phyloP scores from a whole-genome alignment of 139 green algal species.

The Micractinium sp. region DNA sequence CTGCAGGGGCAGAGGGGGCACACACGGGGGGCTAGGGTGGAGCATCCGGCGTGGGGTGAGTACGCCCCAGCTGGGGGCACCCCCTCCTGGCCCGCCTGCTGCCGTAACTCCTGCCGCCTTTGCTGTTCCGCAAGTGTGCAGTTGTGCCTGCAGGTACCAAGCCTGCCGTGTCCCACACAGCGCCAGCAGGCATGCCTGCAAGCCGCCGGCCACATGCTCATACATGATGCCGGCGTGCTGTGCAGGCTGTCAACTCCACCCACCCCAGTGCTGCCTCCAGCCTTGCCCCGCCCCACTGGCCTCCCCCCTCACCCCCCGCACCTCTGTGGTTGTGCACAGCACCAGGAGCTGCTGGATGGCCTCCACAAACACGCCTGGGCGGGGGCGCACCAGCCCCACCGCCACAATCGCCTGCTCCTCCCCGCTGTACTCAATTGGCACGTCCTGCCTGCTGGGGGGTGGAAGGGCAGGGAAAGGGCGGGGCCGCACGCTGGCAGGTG shows the following conservation, averaged over 20 bases:
- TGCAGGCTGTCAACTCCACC: neutral
- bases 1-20: constrained; percentile 41
- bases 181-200: no score
- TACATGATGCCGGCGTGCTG: neutral
- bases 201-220: no score
- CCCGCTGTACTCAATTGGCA: constrained; percentile 87
- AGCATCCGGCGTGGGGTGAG: neutral
- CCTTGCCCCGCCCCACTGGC: neutral
- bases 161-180: no score
- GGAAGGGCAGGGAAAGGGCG: neutral
- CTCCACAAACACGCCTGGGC: constrained; percentile 86
- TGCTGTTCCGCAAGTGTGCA: no score
- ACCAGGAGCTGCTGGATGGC: constrained; percentile 92
- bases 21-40: neutral
- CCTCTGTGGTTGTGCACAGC: constrained; percentile 91
- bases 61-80: no score
- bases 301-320: constrained; percentile 33
- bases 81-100: neutral
- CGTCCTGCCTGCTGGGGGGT: constrained; percentile 69
- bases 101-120: neutral
- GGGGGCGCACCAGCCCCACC: constrained; percentile 79
- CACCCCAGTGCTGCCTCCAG: no score
- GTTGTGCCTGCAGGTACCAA: no score
- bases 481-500: neutral
- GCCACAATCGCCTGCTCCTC: constrained; percentile 93